Evolutionary conservation across 805 yeast genomes (phyloP), one percentile per base, ranked within the genome.

Genomic region (Alloascoidea hylecoeti): DNA sequence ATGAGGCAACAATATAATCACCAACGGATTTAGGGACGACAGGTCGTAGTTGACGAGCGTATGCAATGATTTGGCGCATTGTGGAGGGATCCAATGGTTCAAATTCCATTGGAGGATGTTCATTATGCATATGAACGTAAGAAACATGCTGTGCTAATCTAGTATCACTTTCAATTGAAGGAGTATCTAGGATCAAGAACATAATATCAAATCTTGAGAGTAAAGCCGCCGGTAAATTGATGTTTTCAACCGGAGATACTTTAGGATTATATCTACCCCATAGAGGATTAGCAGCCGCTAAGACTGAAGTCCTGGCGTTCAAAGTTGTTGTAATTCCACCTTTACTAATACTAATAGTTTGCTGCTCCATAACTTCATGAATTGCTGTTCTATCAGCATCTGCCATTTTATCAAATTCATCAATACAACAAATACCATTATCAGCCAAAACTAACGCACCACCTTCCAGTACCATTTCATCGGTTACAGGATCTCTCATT

Each of bases 291-390:
- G 98, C 98, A 18, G 98, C 98, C 0, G 98, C 98, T 45, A 92
- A 61, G 43, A 92, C 83, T 3, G 96, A 88, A 0, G 97, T 74
- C 56, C 98, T 73, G 4, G 98, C 98, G 55, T 92, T 92, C 48
- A 92, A 66, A 2, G 96, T 84, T 5, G 98, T 92, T 44, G 92
- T 83, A 49, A 92, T 92, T 47, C 98, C 98, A 3, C 98, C 98
- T 59, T 92, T 92, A 34, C 96, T 83, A 41, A 92, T 92, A 16
- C 95, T 83, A 42, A 92, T 92, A 2, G 98, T 92, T 60, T 92
- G 98, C 58, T 92, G 98, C 62, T 92, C 98, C 98, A 92, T 92
- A 23, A 92, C 98, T 66, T 89, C 98, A 60, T 89, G 97, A 52
- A 92, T 92, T 1, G 97, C 97, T 0, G 97, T 92, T 52, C 98